Evolutionary conservation across 306 rosid species (phyloP).

Genomic region (Cercis canadensis): DNA sequence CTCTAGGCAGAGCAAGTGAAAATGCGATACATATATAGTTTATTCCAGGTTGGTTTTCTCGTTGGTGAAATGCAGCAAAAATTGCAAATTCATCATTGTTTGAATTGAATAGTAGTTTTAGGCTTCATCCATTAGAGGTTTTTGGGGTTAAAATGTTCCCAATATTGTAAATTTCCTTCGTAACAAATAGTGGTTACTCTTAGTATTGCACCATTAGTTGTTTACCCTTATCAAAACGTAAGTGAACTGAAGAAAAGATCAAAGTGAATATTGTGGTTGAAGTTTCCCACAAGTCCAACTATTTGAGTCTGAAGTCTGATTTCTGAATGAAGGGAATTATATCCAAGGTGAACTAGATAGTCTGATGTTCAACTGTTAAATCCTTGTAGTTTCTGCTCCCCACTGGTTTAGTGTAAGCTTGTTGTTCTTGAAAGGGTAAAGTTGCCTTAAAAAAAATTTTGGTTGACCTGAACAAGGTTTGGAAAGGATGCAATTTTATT

Average conservation of each 20-base stretch:
- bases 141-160: too few relatives aligned
- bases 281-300: background rate
- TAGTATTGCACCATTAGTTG: background rate
- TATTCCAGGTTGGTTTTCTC: slow-evolving; percentile 5
- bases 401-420: slow-evolving; percentile 15
- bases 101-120: background rate
- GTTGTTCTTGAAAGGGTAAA: slow-evolving; percentile 18
- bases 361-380: too few relatives aligned
- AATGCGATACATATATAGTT: slow-evolving; percentile 8
- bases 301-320: background rate
- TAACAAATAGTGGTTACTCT: background rate
- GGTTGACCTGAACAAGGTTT: background rate
- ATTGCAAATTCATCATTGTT: background rate
- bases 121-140: too few relatives aligned
- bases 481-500: background rate
- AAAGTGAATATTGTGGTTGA: slow-evolving; percentile 1
- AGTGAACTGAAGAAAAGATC: background rate
- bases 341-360: background rate
- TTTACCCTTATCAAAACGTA: background rate
- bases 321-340: background rate
- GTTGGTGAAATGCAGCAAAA: slow-evolving; percentile 13
- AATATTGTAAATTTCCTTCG: background rate
- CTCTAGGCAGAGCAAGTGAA: too few relatives aligned
- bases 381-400: slow-evolving; percentile 7
- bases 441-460: slow-evolving; percentile 7